Conservation (phyloP, 2,329 filamentous ascomycete genomes). For the Ambrosiella cleistominuta region DNA sequence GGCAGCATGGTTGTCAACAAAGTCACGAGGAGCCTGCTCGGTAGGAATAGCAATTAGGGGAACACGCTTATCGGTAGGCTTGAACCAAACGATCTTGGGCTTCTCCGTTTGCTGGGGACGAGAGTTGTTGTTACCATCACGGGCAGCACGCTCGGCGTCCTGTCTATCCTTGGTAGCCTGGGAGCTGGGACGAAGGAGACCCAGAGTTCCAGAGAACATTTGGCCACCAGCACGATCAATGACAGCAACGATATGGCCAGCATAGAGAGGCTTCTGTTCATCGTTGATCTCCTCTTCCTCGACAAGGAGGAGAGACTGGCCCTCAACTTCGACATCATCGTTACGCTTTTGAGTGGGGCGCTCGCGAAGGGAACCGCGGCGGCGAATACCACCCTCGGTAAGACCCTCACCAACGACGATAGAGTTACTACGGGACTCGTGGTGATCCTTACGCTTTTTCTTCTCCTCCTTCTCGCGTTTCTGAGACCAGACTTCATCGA, state of each 20-base stretch:
- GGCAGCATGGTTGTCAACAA: slow-evolving; percentile 95
- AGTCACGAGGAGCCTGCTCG: slow-evolving; percentile 91
- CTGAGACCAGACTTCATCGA: slow-evolving; percentile 96
- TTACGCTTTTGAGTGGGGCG: slow-evolving; percentile 99
- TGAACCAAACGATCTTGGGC: slow-evolving; percentile 99
- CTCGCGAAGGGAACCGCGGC: slow-evolving; percentile 87
- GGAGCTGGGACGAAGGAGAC: slow-evolving; percentile 84
- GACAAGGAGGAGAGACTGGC: slow-evolving; percentile 86
- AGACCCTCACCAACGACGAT: slow-evolving; percentile 52
- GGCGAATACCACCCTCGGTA: slow-evolving; percentile 68
- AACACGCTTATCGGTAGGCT: slow-evolving; percentile 97
- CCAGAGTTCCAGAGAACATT: slow-evolving; percentile 96
- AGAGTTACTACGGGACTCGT: slow-evolving; percentile 66
- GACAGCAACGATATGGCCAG: slow-evolving; percentile 91
- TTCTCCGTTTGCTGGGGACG: slow-evolving; percentile 55
- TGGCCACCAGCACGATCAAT: slow-evolving; percentile 93
- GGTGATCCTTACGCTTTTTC: slow-evolving; percentile 99
- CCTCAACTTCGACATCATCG: slow-evolving; percentile 95
- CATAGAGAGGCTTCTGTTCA: slow-evolving; percentile 92
- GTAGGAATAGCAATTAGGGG: slow-evolving; percentile 96
- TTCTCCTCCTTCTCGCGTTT: slow-evolving; percentile 99
- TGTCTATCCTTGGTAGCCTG: slow-evolving; percentile 99
- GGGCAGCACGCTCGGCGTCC: slow-evolving; percentile 82
- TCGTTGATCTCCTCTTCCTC: slow-evolving; percentile 98
- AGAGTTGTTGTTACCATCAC: slow-evolving; percentile 46